phyloP scores from a whole-genome alignment of 2,329 filamentous ascomycete genomes.

The Colletotrichum sp. region DNA sequence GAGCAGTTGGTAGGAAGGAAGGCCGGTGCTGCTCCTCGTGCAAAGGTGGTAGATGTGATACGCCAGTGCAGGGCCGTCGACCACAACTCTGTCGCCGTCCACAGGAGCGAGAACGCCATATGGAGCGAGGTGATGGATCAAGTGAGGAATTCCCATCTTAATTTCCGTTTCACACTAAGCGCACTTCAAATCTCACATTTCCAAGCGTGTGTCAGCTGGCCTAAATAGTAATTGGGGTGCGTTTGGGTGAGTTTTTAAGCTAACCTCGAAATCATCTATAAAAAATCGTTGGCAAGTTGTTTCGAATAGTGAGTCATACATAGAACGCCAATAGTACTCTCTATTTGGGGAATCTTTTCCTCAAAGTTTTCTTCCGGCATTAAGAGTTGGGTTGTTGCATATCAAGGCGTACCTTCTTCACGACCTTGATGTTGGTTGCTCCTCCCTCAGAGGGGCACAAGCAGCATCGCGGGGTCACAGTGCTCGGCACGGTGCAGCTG shows the following conservation, averaged over 20 bases:
- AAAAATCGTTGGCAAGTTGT: background rate
- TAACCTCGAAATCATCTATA: background rate
- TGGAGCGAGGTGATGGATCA: slow-evolving; percentile 57
- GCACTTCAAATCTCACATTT: background rate
- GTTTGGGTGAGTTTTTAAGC: background rate
- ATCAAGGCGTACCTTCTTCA: background rate
- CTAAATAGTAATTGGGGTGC: rapidly evolving
- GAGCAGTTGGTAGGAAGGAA: slow-evolving; percentile 69
- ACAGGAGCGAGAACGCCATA: slow-evolving; percentile 53
- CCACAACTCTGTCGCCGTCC: slow-evolving; percentile 48
- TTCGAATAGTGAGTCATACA: background rate
- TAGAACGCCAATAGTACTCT: background rate
- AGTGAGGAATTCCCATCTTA: slow-evolving; percentile 64
- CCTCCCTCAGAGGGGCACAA: background rate
- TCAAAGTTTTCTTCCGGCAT: background rate
- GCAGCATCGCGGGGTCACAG: background rate
- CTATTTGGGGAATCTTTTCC: rapidly evolving
- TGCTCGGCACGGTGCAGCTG: slow-evolving; percentile 1
- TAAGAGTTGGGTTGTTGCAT: background rate
- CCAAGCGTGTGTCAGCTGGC: background rate
- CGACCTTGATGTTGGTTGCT: background rate
- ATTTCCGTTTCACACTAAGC: background rate
- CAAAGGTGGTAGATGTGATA: slow-evolving; percentile 72
- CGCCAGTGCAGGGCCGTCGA: slow-evolving; percentile 83
- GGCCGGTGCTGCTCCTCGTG: slow-evolving; percentile 52